Evolutionary conservation across 2,329 filamentous ascomycete genomes (phyloP), one percentile per base, ranked within the genome.

Genomic region (Exophiala dermatitidis): DNA sequence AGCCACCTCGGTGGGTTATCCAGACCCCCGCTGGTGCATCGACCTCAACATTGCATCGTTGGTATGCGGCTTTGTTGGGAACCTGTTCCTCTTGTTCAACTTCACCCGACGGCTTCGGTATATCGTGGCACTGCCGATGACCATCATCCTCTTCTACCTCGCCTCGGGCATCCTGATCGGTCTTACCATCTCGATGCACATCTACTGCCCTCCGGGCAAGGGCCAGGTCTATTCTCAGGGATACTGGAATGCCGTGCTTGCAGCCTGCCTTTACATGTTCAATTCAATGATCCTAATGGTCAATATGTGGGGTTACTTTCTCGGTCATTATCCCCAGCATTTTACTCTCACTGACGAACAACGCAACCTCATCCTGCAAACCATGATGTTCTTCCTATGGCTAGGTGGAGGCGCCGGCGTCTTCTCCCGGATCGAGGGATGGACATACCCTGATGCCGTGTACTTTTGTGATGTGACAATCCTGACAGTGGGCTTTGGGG

Each of bases 331-430:
- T 63, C 78, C 78, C 4, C 85, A 88, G 61, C 84, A 89, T 63
- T 95, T 95, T 61, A 74, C 78, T 3, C 75, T 95, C 28, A 90
- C 86, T 0, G 80, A 84, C 49, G 85, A 85, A 56, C 90, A 96
- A 68, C 80, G 90, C 6, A 95, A 88, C 0, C 73, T 96, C 26
- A 95, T 96, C 75, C 71, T 95, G 30, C 90, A 96, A 69, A 95
- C 89, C 1, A 94, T 94, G 69, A 74, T 86, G 51, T 88, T 94
- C 65, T 83, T 95, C 48, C 71, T 88, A 45, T 95, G 93, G 74
- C 73, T 96, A 0, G 82, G 87, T 0, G 70, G 89, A 1, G 90
- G 90, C 0, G 88, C 85, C 0, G 79, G 84, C 0, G 72, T 95
- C 0, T 95, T 93, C 65, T 81, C 82, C 4, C 74, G 73, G 1